These are phyloP conservation scores for Pyrenochaeta sp. DNA, from an alignment of 2,329 filamentous ascomycete species.

Conservation along the genomic window DNA sequence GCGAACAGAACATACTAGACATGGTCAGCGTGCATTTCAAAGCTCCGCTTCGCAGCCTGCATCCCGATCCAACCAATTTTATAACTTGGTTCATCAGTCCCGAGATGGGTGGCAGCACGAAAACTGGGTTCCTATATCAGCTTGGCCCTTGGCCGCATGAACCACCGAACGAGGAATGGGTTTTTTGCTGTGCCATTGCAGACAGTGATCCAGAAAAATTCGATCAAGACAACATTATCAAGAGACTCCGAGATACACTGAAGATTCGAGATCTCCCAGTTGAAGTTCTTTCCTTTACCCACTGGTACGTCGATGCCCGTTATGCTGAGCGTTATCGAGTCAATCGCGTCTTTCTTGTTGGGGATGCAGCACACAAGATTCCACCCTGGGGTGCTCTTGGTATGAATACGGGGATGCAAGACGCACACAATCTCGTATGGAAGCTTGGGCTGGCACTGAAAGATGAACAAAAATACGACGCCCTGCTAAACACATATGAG, in stretches of 20 bases:
- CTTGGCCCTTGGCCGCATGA: constrained; percentile 43
- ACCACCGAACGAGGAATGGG: constrained; percentile 43
- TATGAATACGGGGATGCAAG: constrained; percentile 50
- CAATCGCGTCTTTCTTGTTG: constrained; percentile 47
- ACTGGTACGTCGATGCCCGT: constrained; percentile 45
- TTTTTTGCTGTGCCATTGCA: constrained; percentile 37
- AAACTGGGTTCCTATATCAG: constrained; percentile 47
- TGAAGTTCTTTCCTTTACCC: constrained; percentile 42
- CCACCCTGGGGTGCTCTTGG: constrained; percentile 50
- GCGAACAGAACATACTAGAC: constrained; percentile 43
- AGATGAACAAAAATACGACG: constrained; percentile 20
- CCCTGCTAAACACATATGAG: constrained; percentile 38
- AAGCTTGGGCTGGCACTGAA: constrained; percentile 44
- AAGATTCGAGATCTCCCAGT: constrained; percentile 39
- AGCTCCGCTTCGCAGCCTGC: constrained; percentile 36
- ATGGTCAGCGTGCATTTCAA: constrained; percentile 48
- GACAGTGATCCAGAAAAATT: constrained; percentile 33
- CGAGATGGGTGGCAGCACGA: constrained; percentile 42
- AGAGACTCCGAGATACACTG: constrained; percentile 27
- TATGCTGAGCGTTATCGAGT: constrained; percentile 35
- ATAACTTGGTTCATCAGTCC: constrained; percentile 50
- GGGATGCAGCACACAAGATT: constrained; percentile 50
- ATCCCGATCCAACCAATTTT: constrained; percentile 38
- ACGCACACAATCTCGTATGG: constrained; percentile 51
- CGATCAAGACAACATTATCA: constrained; percentile 22